A percentile compares a stretch with the other conserved stretches of the same genome.
Conservation (phyloP, 495 filamentous ascomycete species). For the Tuber indicum region DNA sequence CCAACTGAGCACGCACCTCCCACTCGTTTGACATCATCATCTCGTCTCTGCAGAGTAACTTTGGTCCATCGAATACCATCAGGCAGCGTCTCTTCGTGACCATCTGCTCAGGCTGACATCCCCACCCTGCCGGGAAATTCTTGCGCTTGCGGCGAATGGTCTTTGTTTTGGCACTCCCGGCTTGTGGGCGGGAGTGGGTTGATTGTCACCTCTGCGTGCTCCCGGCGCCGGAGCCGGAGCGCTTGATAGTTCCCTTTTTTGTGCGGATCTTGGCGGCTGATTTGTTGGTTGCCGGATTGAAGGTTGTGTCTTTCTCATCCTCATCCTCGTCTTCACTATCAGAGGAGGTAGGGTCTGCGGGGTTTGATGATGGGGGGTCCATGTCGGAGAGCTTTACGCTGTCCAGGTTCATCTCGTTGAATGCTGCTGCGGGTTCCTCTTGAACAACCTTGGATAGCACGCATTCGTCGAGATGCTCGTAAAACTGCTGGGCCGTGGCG, state of each 20-base stretch:
- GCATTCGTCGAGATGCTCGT: slow-evolving; percentile 98
- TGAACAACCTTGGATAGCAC: slow-evolving; percentile 96
- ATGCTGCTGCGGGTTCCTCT: slow-evolving; percentile 89
- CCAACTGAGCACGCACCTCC: slow-evolving; percentile 69
- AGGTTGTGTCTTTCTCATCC: slow-evolving; percentile 54
- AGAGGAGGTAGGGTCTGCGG: slow-evolving; percentile 20
- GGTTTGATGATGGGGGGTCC: slow-evolving; percentile 20
- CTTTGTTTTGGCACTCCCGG: slow-evolving; percentile 37
- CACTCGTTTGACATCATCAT: slow-evolving; percentile 97
- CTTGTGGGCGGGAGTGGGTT: slow-evolving; percentile 51
- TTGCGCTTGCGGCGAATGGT: slow-evolving; percentile 67
- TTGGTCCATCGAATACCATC: slow-evolving; percentile 81
- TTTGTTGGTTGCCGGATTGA: slow-evolving; percentile 51
- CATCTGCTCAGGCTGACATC: slow-evolving; percentile 81
- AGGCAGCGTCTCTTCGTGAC: slow-evolving; percentile 95
- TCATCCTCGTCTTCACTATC: slow-evolving; percentile 53
- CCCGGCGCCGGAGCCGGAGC: slow-evolving; percentile 48
- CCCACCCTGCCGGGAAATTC: slow-evolving; percentile 89
- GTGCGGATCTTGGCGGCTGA: slow-evolving; percentile 41
- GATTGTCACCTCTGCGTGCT: slow-evolving; percentile 51
- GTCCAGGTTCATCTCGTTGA: slow-evolving; percentile 78
- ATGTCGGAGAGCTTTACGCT: slow-evolving; percentile 38
- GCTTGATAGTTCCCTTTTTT: slow-evolving; percentile 39
- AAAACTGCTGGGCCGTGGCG: slow-evolving; percentile 92
- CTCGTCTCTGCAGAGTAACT: slow-evolving; percentile 92